Evolutionary conservation across 2,329 filamentous ascomycete genomes (phyloP).

Genomic region (Sarocladiaceae sp.): DNA sequence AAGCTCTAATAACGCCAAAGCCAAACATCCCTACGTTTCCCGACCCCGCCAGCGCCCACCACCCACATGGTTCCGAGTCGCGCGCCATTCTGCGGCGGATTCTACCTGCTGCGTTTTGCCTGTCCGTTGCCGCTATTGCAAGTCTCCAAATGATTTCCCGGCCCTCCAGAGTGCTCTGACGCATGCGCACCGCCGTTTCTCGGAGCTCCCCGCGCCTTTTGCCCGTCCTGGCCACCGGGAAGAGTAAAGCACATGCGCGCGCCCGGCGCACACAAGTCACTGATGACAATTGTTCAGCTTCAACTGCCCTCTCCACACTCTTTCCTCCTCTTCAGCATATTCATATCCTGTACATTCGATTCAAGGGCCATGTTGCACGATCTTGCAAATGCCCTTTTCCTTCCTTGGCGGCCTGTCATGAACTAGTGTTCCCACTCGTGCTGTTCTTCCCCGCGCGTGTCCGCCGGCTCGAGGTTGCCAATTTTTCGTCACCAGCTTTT

Average conservation of each 20-base stretch:
- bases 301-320: neutral
- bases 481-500: conserved; percentile 5
- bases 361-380: neutral
- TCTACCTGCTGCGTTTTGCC: neutral
- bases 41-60: conserved; percentile 7
- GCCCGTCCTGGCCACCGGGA: conserved; percentile 5
- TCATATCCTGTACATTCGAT: neutral
- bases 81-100: conserved; percentile 1
- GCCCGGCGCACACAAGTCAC: neutral
- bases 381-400: conserved; percentile 15
- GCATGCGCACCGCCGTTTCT: conserved; percentile 1
- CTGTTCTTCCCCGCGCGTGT: conserved; percentile 19
- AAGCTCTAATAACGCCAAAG: conserved; percentile 7
- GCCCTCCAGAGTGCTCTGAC: neutral
- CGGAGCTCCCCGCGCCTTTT: conserved; percentile 8
- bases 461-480: conserved; percentile 1
- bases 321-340: neutral
- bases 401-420: conserved; percentile 32
- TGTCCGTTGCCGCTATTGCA: neutral
- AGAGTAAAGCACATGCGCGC: conserved; percentile 5
- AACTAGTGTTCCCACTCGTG: conserved; percentile 32
- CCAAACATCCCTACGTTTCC: conserved; percentile 8
- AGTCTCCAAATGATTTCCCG: neutral
- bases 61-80: conserved; percentile 2
- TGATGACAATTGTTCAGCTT: conserved; percentile 8